Base-by-base conservation (phyloP, 805 yeast genomes). In the Metschnikowia picachoensis region DNA sequence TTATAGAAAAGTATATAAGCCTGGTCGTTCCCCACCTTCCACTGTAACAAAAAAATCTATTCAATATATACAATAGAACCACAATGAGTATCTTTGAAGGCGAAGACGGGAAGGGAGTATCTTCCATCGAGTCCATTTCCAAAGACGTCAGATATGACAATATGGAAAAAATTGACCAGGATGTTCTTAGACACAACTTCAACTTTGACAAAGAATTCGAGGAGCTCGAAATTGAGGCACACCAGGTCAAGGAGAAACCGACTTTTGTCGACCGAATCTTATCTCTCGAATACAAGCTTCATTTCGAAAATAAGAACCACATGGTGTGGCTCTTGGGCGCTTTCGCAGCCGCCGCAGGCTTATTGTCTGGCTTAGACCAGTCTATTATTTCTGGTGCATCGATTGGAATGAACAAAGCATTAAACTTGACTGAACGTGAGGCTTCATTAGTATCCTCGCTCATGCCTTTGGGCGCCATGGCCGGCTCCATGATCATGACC, bases 381-480 rank as follows among this genome's bases (percentile, higher is more conserved):
- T 79, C 85, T 15, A 71, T 82, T 35, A 82, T 82, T 48, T 73
- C 81, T 27, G 87, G 87, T 59, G 87, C 87, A 3, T 67, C 73
- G 30, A 67, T 78, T 44, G 77, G 77, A 17, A 73, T 81, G 74
- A 67, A 65, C 13, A 60, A 60, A 2, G 71, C 68, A 20, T 66
- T 82, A 30, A 35, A 60, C 30, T 62, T 82, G 38, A 55, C 67
- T 15, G 46, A 65, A 5, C 65, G 68, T 51, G 70, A 82, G 52
- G 66, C 65, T 42, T 80, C 86, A 1, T 68, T 81, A 49, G 76
- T 81, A 15, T 72, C 79, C 33, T 69, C 83, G 28, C 69, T 79
- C 44, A 79, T 82, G 83, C 87, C 87, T n/a, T 63, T 82, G 38
- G 87, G 87, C 53, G 87, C 85, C 30, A 75, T 82, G 62, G 74